Percentiles rank a stretch among this genome's conserved stretches.
phyloP scores from a whole-genome alignment of 306 rosid genomes.

The Cercis canadensis region DNA sequence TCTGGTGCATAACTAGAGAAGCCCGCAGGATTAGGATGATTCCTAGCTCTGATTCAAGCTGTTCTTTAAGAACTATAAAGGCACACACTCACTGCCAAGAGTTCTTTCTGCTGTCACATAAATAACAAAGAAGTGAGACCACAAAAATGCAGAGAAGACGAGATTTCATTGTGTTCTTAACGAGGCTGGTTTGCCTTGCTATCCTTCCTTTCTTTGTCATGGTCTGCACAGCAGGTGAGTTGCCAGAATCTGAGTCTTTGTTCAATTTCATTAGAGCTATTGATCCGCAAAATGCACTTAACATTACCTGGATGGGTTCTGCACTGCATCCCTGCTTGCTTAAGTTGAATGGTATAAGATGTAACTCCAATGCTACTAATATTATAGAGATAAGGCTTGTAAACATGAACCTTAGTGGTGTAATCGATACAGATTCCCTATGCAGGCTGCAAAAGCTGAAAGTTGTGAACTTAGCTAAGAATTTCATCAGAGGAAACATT shows the following conservation, averaged over 20 bases:
- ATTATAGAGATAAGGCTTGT: constrained; percentile 39
- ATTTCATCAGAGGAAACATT: constrained; percentile 43
- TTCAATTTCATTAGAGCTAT: constrained; percentile 40
- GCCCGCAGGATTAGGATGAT: background rate
- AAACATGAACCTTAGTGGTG: constrained; percentile 47
- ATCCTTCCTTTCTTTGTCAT: constrained; percentile 21
- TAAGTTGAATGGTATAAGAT: constrained; percentile 36
- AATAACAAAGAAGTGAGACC: background rate
- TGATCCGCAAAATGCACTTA: constrained; percentile 48
- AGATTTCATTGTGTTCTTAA: constrained; percentile 25
- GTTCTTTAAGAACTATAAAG: background rate
- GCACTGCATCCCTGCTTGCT: constrained; percentile 41
- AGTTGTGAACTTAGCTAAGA: constrained; percentile 49
- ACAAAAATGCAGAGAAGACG: constrained; percentile 35
- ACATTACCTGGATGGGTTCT: constrained; percentile 31
- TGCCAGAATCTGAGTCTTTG: constrained; percentile 41
- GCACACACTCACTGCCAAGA: background rate
- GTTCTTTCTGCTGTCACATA: background rate
- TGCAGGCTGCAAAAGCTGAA: constrained; percentile 40
- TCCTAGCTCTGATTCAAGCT: background rate
- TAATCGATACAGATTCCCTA: constrained; percentile 39
- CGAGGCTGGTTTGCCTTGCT: constrained; percentile 14
- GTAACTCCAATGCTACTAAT: constrained; percentile 37
- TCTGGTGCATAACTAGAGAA: constrained; percentile 7
- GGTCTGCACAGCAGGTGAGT: constrained; percentile 37